phyloP scores from a whole-genome alignment of 768 basidiomycete genomes.

The Polyporus arcularius region DNA sequence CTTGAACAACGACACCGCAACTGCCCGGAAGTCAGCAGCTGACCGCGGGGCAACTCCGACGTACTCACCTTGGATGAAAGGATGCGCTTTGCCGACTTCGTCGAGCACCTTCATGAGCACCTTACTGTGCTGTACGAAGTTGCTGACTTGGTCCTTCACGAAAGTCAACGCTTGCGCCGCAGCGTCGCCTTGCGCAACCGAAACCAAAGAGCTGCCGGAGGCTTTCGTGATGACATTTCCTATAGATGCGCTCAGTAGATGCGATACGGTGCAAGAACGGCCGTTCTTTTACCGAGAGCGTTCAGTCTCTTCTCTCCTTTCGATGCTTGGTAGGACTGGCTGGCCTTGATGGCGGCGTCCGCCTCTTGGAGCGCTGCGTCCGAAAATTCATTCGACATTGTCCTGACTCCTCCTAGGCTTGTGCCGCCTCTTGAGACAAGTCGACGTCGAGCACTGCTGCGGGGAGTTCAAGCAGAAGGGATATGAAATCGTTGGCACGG shows the following conservation, averaged over 20 bases:
- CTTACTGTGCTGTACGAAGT: conserved; percentile 10
- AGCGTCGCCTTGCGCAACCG: background rate
- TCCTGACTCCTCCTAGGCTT: no score
- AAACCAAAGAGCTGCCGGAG: background rate
- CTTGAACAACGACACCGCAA: conserved; percentile 53
- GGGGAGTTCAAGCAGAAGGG: no score
- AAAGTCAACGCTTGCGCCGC: background rate
- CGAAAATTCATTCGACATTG: background rate
- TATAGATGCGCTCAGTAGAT: background rate
- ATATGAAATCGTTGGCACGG: no score
- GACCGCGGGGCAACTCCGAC: background rate
- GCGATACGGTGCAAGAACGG: background rate
- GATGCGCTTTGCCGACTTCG: conserved; percentile 29
- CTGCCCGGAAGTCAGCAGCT: conserved; percentile 20
- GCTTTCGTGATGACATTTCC: background rate
- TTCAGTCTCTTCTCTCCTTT: background rate
- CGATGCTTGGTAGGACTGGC: background rate
- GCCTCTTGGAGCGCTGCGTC: background rate
- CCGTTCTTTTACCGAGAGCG: background rate
- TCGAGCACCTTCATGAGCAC: conserved; percentile 28
- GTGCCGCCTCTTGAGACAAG: no score
- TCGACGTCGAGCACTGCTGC: no score
- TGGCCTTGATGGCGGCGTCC: background rate
- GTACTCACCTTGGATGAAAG: conserved; percentile 27
- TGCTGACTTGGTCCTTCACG: conserved; percentile 10